Percentiles rank a stretch among this genome's conserved stretches.
Evolutionary conservation across 2,329 filamentous ascomycete species (phyloP).

Genomic region (Colletotrichum siamense): DNA sequence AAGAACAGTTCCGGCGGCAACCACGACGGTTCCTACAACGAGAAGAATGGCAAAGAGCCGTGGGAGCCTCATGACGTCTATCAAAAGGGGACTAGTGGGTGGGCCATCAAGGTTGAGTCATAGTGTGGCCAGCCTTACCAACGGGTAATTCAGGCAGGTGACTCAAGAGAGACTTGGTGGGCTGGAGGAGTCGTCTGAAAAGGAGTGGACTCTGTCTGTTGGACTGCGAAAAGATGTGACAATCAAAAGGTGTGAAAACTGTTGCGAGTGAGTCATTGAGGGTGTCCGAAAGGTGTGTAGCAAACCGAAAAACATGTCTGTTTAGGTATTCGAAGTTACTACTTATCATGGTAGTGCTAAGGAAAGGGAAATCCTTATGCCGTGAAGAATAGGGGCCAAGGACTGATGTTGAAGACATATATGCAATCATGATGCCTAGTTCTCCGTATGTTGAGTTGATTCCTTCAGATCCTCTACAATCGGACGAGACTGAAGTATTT

Average conservation of each 20-base stretch:
- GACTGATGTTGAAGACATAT: not conserved
- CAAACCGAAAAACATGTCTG: not conserved
- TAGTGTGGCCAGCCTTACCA: not conserved
- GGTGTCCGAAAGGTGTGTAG: not conserved
- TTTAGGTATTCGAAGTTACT: not conserved
- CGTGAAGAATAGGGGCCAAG: not conserved
- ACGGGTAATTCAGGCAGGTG: not conserved
- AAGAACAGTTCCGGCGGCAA: fast-evolving
- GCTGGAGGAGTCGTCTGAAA: not conserved
- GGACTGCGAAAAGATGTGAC: not conserved
- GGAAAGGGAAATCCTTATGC: not conserved
- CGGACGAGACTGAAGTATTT: not conserved
- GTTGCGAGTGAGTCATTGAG: not conserved
- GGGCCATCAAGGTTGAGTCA: fast-evolving
- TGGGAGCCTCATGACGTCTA: not conserved
- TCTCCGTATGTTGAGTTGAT: not conserved
- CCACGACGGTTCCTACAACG: fast-evolving
- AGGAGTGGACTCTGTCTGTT: not conserved
- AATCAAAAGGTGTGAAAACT: not conserved
- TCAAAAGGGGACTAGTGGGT: not conserved
- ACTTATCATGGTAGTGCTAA: not conserved
- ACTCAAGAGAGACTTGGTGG: not conserved
- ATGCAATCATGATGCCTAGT: not conserved
- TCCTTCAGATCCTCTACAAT: not conserved
- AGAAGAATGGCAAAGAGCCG: fast-evolving